Base-by-base conservation (phyloP, 1,139 yeast species). In the Suhomyces chickasaworum region DNA sequence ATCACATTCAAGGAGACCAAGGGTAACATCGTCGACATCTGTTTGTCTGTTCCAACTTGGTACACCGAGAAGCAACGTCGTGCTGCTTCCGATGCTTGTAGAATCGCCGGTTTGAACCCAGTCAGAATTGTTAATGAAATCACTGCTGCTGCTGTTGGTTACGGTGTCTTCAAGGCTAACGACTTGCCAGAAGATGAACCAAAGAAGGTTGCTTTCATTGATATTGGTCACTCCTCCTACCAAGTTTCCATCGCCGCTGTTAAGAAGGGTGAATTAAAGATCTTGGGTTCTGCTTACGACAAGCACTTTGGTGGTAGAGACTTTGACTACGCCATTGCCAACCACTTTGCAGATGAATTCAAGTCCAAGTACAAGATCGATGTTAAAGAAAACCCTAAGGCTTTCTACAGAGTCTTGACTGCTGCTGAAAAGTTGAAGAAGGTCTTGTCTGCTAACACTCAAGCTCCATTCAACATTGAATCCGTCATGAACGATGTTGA, bases 301-400 rank as follows among this genome's bases (percentile, higher is more conserved):
- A 89, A 89, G 74, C 90, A 89, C 76, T 93, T 93, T 62, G 99
- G 99, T 79, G 99, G 99, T 71, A 87, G 99, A 76, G 89, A 90
- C 68, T 85, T 95, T 53, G 99, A 93, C 73, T 77, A 77, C 63
- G 97, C 96, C 55, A 89, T 93, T 64, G 91, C 98, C 58, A 84
- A 89, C 71, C 95, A 90, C 73, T 91, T 93, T 63, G 97, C 97
- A 60, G 86, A 86, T 57, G 96, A 90, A 71, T 90, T 95, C 79
- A 81, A 84, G 71, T 75, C 75, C 52, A 95, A 93, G 77, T 90
- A 89, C 81, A 91, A 93, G 83, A 89, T 93, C 64, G 96, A 95
- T 64, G 85, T 93, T 60, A 78, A 81, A 65, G 83, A 84, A 64
- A 90, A 93, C 75, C 87, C 97, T 58, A 93, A 95, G 81, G 98